A percentile compares a stretch with the other conserved stretches of the same genome.
Conservation (phyloP, 345 rosid genomes). For the Syzygium grande region DNA sequence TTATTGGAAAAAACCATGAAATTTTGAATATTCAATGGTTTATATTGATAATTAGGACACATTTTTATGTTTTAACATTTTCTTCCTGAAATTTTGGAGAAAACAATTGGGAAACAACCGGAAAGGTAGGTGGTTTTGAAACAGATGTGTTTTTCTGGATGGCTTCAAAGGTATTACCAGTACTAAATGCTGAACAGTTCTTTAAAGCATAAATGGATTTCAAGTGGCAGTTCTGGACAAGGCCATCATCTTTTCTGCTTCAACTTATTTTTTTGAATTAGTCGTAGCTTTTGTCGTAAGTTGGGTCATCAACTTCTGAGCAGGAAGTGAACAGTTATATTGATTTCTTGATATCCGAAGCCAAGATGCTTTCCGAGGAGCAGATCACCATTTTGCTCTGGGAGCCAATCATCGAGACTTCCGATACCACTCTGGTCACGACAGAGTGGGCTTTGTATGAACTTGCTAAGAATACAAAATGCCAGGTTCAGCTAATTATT, state of each 20-base stretch:
- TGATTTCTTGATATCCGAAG: conserved; percentile 52
- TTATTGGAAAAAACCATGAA: neutral
- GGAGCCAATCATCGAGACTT: conserved; percentile 68
- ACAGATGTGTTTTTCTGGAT: neutral
- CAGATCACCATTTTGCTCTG: conserved; percentile 61
- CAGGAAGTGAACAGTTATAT: conserved; percentile 54
- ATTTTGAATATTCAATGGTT: neutral
- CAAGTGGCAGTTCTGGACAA: neutral
- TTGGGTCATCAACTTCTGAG: neutral
- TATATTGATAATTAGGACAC: neutral
- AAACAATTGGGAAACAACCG: neutral
- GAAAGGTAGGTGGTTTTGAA: neutral
- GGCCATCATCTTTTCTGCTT: neutral
- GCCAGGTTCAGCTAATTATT: conserved; percentile 31
- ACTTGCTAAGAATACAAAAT: conserved; percentile 51
- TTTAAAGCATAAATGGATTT: neutral
- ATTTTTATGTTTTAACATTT: neutral
- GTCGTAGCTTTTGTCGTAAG: neutral
- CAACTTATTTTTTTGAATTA: neutral
- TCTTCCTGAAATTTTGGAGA: neutral
- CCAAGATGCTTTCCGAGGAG: conserved; percentile 45
- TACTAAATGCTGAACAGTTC: neutral
- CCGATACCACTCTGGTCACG: conserved; percentile 76
- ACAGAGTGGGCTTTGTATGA: conserved; percentile 92
- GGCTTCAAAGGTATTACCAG: neutral